These are phyloP conservation scores for Clonostachys solani DNA, from an alignment of 2,329 filamentous ascomycete species.

Conservation along the genomic window DNA sequence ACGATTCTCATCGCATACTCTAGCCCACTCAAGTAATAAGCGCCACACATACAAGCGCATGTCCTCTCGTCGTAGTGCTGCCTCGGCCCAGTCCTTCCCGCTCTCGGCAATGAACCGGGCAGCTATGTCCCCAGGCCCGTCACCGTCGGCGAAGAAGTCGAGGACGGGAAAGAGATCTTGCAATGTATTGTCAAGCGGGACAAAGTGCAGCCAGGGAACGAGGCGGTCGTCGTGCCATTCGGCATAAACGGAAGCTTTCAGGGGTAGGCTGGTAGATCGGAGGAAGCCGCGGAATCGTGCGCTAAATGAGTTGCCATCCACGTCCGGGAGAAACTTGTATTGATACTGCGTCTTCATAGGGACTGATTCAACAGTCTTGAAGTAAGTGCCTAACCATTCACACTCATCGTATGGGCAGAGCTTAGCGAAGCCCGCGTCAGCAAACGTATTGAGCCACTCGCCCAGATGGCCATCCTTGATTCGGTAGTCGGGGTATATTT, in stretches of 20 bases:
- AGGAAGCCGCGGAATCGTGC: conserved; percentile 62
- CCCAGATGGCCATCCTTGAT: conserved; percentile 27
- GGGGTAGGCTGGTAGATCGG: conserved; percentile 57
- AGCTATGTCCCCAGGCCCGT: conserved; percentile 42
- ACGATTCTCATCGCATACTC: conserved; percentile 40
- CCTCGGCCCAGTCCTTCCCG: conserved; percentile 57
- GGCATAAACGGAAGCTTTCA: conserved; percentile 68
- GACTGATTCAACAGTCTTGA: conserved; percentile 20
- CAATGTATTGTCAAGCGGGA: conserved; percentile 66
- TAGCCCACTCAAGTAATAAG: conserved; percentile 53
- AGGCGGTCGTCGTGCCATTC: conserved; percentile 74
- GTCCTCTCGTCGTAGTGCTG: conserved; percentile 58
- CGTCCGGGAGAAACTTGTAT: conserved; percentile 65
- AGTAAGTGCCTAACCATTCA: conserved; percentile 30
- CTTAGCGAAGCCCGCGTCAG: conserved; percentile 38
- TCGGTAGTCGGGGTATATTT: conserved; percentile 35
- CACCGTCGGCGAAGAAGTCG: conserved; percentile 51
- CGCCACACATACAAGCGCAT: conserved; percentile 64
- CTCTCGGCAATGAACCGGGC: conserved; percentile 55
- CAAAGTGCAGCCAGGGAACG: conserved; percentile 68
- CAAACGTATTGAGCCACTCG: conserved; percentile 30
- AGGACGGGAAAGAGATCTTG: conserved; percentile 62
- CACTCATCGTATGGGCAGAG: conserved; percentile 32
- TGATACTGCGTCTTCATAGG: conserved; percentile 43
- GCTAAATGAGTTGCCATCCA: conserved; percentile 65